Base-by-base conservation (phyloP, 805 yeast genomes). In the Phaffomyces antillensis region DNA sequence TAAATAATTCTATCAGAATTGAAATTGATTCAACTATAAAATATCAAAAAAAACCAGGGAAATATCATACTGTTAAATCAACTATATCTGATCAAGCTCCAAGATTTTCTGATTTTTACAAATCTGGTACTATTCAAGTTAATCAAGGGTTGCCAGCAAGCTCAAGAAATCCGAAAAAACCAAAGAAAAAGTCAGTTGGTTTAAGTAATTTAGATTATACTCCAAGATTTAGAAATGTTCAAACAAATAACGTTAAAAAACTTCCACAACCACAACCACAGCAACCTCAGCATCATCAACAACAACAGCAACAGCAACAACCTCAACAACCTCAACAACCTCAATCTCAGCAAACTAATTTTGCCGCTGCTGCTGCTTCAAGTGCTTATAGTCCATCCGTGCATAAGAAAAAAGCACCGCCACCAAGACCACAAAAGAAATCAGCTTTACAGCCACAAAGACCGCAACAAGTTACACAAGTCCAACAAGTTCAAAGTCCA, bases 11-110 rank as follows among this genome's bases (percentile, higher is more conserved):
- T 0, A 66, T 88, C 40, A 70, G 73, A 3, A 74, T 93, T 39
- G 74, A 72, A 37, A 75, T 93, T 50, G 90, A 83, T 2, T 76
- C 85, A 4, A 75, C 85, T 0, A 76, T 93, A 46, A 76, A 77
- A 49, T 93, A 93, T 65, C 86, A 83, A 66, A 93, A 91, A 74
- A 93, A 93, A 62, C 88, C 96, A 1, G 95, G 95, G 3, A 82
- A 78, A 62, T 58, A 71, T 24, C 93, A 89, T 49, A 62, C 75
- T 9, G 84, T 93, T 53, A 89, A 86, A 62, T 78, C 84, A 58
- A 77, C 73, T 42, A 62, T 73, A 36, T 83, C 83, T 39, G 72
- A 71, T 12, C 60, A 77, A n/a, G 82, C 84, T 26, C 95, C 95
- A 11, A 56, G 55, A 11, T 61, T 76, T 51, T 72, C 85, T 37